Conservation (phyloP, 83 land plant species). For the Isoetes engelmannii region DNA sequence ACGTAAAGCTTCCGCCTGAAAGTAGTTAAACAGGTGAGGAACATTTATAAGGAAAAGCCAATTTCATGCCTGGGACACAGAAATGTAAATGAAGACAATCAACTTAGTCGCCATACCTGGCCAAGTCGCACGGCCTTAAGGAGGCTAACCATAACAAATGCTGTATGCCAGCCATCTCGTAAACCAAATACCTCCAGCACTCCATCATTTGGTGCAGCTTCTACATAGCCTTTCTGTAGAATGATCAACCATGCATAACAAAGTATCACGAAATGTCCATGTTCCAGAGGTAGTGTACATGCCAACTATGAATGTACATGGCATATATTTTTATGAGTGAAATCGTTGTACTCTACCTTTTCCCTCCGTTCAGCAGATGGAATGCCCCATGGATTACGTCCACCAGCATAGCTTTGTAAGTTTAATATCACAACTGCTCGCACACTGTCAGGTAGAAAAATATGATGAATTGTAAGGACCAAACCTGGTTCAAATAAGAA, state of each 20-base stretch:
- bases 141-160: conserved; percentile 77
- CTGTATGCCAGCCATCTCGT: conserved; percentile 93
- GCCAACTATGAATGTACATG: neutral
- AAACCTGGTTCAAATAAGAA: neutral
- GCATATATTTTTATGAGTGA: too few species aligned
- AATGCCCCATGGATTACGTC: conserved; percentile 93
- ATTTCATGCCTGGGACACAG: neutral
- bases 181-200: conserved; percentile 86
- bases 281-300: neutral
- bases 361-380: conserved; percentile 49
- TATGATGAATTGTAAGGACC: neutral
- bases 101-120: conserved; percentile 53
- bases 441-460: conserved; percentile 41
- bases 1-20: conserved; percentile 67
- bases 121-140: conserved; percentile 81
- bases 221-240: conserved; percentile 70
- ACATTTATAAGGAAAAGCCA: neutral
- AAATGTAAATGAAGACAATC: too few species aligned
- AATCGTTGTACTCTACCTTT: conserved; percentile 35
- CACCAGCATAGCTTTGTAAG: conserved; percentile 88
- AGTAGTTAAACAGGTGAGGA: neutral
- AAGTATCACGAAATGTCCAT: too few species aligned
- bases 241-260: neutral
- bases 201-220: conserved; percentile 81
- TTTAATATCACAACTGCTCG: conserved; percentile 78